Percentiles rank a stretch among this genome's conserved stretches.
Evolutionary conservation across 1,284 basidiomycete species (phyloP).

Genomic region (Cutaneotrichosporon arboriforme): DNA sequence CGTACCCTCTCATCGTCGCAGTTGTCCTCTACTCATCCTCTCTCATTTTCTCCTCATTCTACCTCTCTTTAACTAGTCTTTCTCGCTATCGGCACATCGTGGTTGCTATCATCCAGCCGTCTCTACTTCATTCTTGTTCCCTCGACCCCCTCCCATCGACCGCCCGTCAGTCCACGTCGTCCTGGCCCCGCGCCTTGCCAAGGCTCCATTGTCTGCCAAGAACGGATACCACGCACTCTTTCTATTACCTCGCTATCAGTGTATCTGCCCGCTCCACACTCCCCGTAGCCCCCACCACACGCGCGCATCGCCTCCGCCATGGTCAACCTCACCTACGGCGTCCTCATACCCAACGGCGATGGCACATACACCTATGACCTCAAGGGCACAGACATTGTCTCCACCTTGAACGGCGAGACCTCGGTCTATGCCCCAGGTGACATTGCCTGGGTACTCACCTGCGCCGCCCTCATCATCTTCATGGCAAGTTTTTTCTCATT

Average conservation of each 20-base stretch:
- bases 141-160: too few relatives aligned
- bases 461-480: slow-evolving; percentile 67
- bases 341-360: slow-evolving; percentile 15
- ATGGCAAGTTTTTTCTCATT: slow-evolving; percentile 35
- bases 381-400: slow-evolving; percentile 29
- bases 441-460: slow-evolving; percentile 74
- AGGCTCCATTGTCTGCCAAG: too few relatives aligned
- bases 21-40: too few relatives aligned
- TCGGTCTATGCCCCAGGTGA: slow-evolving; percentile 66
- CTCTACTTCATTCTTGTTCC: too few relatives aligned
- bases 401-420: slow-evolving; percentile 20
- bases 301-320: slow-evolving; percentile 6
- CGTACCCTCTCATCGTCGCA: neutral
- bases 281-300: neutral
- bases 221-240: too few relatives aligned
- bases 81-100: too few relatives aligned
- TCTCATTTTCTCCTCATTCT: neutral
- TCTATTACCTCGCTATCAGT: neutral
- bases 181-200: too few relatives aligned
- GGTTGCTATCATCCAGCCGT: too few relatives aligned
- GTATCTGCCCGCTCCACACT: neutral
- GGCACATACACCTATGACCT: slow-evolving; percentile 16
- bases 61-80: too few relatives aligned
- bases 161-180: too few relatives aligned
- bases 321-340: slow-evolving; percentile 24